These are phyloP conservation scores for Aquilaria malaccensis DNA, from an alignment of 345 rosid species.

Conservation along the genomic window DNA sequence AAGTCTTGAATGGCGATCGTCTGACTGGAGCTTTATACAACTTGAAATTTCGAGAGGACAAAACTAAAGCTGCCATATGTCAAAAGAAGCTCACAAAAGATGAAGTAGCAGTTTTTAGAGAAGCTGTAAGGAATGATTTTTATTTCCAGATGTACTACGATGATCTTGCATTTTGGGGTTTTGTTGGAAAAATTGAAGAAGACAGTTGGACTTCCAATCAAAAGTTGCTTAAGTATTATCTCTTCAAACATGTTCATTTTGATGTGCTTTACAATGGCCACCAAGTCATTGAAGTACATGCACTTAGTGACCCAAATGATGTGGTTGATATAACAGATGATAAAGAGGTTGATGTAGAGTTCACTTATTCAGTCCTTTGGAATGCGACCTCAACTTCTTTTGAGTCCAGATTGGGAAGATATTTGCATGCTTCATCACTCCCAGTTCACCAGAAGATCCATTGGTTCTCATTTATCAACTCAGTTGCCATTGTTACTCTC, in stretches of 20 bases:
- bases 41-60: conserved; percentile 50
- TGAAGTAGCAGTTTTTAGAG: conserved; percentile 49
- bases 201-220: conserved; percentile 24
- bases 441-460: conserved; percentile 52
- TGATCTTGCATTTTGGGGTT: conserved; percentile 92
- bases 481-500: conserved; percentile 40
- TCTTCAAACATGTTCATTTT: conserved; percentile 65
- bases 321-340: conserved; percentile 62
- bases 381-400: conserved; percentile 41
- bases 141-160: conserved; percentile 88
- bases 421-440: conserved; percentile 40
- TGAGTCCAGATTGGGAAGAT: conserved; percentile 58
- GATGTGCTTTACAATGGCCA: conserved; percentile 54
- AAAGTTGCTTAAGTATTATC: conserved; percentile 36
- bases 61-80: conserved; percentile 32
- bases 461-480: conserved; percentile 65
- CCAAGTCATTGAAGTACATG: conserved; percentile 43
- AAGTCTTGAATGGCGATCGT: conserved; percentile 78
- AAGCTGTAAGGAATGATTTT: conserved; percentile 49
- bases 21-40: conserved; percentile 43
- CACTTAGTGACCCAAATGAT: conserved; percentile 57
- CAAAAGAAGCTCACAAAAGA: conserved; percentile 34
- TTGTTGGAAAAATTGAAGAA: conserved; percentile 67
- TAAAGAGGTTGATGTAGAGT: conserved; percentile 46
- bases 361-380: conserved; percentile 80